Evolutionary conservation across 805 yeast genomes (phyloP), one percentile per base, ranked within the genome.

Genomic region (Nakazawaea pomicola): DNA sequence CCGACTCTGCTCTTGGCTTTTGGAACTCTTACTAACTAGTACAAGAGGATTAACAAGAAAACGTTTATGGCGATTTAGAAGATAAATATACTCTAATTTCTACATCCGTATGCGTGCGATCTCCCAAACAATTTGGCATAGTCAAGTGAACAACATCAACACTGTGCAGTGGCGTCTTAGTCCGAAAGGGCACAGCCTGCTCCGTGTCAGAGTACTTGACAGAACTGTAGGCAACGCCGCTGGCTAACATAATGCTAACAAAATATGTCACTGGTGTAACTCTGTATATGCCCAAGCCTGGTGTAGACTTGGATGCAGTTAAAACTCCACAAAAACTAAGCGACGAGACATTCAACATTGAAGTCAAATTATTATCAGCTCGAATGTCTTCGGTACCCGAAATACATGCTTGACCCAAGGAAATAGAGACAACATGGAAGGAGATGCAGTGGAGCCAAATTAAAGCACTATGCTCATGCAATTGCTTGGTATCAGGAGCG

Each of bases 311-410:
- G 33, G 78, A 73, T 19, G 75, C 65, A 12, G 74, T 77, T 63
- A 85, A 64, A 32, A 82, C 86, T 70, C 95, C 95, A 70, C 88
- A 82, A 75, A 84, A 83, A 41, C 74, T 72, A 62, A 85, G 64
- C 29, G 77, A 66, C 68, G 81, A 61, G 2, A 83, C 75, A 59
- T 78, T 81, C 46, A 79, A 53, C 51, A 83, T 53, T 29, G 74
- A 64, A 1, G 76, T 72, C 43, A 78, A 45, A 50, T 79, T 78
- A 46, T 83, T 86, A 36, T 85, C 89, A 51, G 78, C 76, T 41
- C 75, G 80, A 19, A 70, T 76, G 23, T 69, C 48, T 42, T 80
- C 80, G 35, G 70, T 64, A 53, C 81, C 82, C 1, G 88, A 78
- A 43, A 78, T 66, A 50, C 70, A 60, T 47, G 74, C 56, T 44